phyloP scores from a whole-genome alignment of 768 basidiomycete genomes.

The Psilocybe sp. region DNA sequence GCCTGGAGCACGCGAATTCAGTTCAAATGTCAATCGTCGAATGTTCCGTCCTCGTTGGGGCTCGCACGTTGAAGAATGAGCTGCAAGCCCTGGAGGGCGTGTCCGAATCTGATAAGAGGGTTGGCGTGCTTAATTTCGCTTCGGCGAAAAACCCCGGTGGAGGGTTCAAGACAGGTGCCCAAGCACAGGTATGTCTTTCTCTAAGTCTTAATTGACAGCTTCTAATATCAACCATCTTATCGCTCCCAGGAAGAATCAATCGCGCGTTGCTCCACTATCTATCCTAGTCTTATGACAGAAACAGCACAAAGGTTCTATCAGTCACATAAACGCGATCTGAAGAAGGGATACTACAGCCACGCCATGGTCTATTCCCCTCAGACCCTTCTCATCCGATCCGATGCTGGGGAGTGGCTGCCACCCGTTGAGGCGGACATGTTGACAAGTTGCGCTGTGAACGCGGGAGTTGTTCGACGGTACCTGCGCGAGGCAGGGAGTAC shows the following conservation, averaged over 20 bases:
- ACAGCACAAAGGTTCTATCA: slow-evolving; percentile 55
- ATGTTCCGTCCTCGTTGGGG: slow-evolving; percentile 17
- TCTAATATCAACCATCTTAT: neutral
- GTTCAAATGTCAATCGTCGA: slow-evolving; percentile 18
- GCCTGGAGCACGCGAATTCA: slow-evolving; percentile 18
- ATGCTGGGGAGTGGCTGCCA: slow-evolving; percentile 50
- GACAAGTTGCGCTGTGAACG: slow-evolving; percentile 70
- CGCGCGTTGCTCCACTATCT: slow-evolving; percentile 69
- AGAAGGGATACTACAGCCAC: slow-evolving; percentile 62
- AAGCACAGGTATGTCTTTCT: slow-evolving; percentile 31
- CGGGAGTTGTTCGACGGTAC: slow-evolving; percentile 34
- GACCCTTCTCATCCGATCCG: slow-evolving; percentile 56
- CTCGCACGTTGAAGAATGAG: slow-evolving; percentile 6
- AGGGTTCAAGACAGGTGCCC: slow-evolving; percentile 62
- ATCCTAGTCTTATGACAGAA: slow-evolving; percentile 52
- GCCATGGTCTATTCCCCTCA: slow-evolving; percentile 70
- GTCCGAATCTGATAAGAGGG: slow-evolving; percentile 30
- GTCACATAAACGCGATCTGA: slow-evolving; percentile 43
- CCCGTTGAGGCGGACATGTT: slow-evolving; percentile 62
- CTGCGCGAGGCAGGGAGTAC: slow-evolving; percentile 7
- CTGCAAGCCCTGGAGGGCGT: slow-evolving; percentile 21
- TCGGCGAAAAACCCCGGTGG: slow-evolving; percentile 69
- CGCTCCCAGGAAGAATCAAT: slow-evolving; percentile 66
- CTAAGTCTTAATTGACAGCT: neutral
- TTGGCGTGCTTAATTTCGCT: slow-evolving; percentile 40